phyloP scores from a whole-genome alignment of 352 stramenopile genomes.

The Phytopythium boreale region DNA sequence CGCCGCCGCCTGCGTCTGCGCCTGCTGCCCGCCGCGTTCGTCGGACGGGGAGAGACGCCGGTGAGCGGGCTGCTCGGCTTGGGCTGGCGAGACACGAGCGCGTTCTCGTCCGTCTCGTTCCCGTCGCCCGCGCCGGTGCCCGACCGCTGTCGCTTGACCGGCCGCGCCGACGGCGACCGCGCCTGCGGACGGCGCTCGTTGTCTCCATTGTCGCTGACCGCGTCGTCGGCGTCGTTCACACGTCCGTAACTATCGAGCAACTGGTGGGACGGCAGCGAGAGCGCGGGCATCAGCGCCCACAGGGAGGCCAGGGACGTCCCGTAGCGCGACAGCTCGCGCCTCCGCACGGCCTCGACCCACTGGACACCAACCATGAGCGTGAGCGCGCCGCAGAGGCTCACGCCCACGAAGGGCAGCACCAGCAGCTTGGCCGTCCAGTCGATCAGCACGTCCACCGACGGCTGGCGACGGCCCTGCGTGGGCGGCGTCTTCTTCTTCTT shows the following conservation, averaged over 20 bases:
- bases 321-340: neutral
- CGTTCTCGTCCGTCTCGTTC: neutral
- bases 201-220: constrained; percentile 9
- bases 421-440: constrained; percentile 47
- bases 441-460: constrained; percentile 17
- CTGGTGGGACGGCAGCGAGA: neutral
- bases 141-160: constrained; percentile 38
- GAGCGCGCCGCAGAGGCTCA: constrained; percentile 57
- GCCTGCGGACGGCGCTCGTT: constrained; percentile 6
- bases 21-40: neutral
- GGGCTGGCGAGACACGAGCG: neutral
- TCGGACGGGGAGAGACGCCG: neutral
- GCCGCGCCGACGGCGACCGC: constrained; percentile 18
- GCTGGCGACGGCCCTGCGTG: constrained; percentile 5
- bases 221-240: neutral
- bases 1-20: constrained; percentile 17
- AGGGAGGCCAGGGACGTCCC: constrained; percentile 8
- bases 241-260: neutral
- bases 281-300: constrained; percentile 1
- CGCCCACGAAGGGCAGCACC: constrained; percentile 58
- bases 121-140: constrained; percentile 5
- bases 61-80: neutral
- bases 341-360: constrained; percentile 53
- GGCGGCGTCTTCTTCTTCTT: neutral
- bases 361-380: constrained; percentile 51